Conservation (phyloP, 2,329 filamentous ascomycete genomes). For the Pyricularia sp. region DNA sequence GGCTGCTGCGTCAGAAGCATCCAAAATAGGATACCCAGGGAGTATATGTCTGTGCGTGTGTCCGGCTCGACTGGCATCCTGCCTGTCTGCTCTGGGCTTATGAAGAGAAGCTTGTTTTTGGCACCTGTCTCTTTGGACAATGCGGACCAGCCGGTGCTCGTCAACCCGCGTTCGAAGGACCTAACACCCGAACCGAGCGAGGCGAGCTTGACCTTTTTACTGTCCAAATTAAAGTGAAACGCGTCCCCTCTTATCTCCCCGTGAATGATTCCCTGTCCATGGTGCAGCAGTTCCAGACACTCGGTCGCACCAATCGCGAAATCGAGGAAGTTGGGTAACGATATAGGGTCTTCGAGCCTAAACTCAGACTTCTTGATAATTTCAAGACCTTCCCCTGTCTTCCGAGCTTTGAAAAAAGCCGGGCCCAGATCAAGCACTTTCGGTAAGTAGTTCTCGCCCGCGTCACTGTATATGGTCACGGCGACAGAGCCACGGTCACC, state of each 20-base stretch:
- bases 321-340: conserved; percentile 70
- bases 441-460: conserved; percentile 63
- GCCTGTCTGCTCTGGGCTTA: conserved; percentile 91
- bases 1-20: conserved; percentile 70
- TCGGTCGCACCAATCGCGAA: conserved; percentile 85
- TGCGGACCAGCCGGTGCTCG: conserved; percentile 76
- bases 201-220: conserved; percentile 64
- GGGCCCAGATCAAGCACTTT: conserved; percentile 71
- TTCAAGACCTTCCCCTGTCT: conserved; percentile 40
- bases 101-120: conserved; percentile 82
- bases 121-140: conserved; percentile 77
- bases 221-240: conserved; percentile 73
- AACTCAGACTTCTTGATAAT: conserved; percentile 30
- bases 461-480: conserved; percentile 72
- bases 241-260: conserved; percentile 86
- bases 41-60: conserved; percentile 87
- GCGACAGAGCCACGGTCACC: conserved; percentile 64
- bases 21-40: conserved; percentile 83
- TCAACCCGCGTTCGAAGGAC: conserved; percentile 83
- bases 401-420: conserved; percentile 53
- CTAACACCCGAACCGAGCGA: conserved; percentile 81
- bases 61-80: conserved; percentile 89
- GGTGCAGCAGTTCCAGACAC: conserved; percentile 84
- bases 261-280: conserved; percentile 76
- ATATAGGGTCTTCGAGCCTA: conserved; percentile 49